Evolutionary conservation across 1,284 basidiomycete species (phyloP).

Genomic region (Thelephora terrestris): DNA sequence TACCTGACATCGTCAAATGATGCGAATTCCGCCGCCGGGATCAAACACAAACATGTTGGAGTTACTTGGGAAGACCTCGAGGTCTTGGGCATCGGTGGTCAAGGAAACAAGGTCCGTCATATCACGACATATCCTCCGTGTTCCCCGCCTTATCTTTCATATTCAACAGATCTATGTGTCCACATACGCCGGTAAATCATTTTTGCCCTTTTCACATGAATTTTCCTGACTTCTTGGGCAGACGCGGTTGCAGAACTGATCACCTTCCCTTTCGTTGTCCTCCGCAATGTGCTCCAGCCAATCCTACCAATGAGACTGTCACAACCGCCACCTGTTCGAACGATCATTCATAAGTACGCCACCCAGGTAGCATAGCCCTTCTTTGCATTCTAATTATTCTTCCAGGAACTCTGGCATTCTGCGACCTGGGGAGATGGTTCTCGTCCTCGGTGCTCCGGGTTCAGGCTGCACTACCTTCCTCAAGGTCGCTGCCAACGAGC

Average conservation of each 20-base stretch:
- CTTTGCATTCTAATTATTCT: slow-evolving; percentile 25
- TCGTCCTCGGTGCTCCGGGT: slow-evolving; percentile 76
- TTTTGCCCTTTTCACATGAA: too few relatives aligned
- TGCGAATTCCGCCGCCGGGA: slow-evolving; percentile 58
- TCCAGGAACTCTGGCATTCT: slow-evolving; percentile 63
- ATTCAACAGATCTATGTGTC: background rate
- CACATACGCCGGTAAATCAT: slow-evolving; percentile 15
- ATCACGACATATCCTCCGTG: background rate
- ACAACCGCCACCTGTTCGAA: slow-evolving; percentile 28
- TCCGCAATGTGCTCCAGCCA: slow-evolving; percentile 39
- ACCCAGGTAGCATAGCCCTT: slow-evolving; percentile 13
- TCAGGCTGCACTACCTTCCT: slow-evolving; percentile 79
- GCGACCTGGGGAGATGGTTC: slow-evolving; percentile 47
- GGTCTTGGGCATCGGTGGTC: slow-evolving; percentile 62
- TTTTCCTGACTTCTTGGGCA: background rate
- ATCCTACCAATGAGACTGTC: slow-evolving; percentile 35
- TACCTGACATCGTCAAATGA: slow-evolving; percentile 69
- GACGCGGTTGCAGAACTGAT: background rate
- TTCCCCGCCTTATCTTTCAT: background rate
- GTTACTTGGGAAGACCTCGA: slow-evolving; percentile 71
- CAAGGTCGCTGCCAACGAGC: slow-evolving; percentile 66
- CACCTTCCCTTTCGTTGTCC: slow-evolving; percentile 41
- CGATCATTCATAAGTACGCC: slow-evolving; percentile 58
- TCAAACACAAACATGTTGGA: slow-evolving; percentile 77
- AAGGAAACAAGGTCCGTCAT: slow-evolving; percentile 42